Conservation (phyloP, 2,329 filamentous ascomycete species). For the Hyphodiscus sp. region DNA sequence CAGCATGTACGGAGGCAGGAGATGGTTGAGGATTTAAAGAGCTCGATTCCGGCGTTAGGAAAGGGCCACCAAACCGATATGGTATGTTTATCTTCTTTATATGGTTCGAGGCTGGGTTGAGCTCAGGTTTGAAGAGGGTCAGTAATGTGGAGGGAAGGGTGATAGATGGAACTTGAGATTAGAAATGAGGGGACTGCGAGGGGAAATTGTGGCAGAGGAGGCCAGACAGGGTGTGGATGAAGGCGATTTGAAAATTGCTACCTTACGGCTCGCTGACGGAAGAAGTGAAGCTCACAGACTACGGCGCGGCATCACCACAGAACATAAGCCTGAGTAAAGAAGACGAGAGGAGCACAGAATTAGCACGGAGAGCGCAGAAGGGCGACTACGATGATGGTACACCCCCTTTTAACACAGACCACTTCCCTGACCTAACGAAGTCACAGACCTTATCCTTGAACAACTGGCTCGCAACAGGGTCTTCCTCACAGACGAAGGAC, state of each 20-base stretch:
- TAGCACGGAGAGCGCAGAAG: conserved; percentile 53
- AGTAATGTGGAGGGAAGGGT: not conserved
- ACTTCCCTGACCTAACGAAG: no score
- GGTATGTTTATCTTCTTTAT: conserved; percentile 27
- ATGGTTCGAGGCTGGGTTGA: not conserved
- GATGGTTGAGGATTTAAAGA: conserved; percentile 50
- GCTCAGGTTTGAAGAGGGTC: not conserved
- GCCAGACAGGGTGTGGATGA: no score
- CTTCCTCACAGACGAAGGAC: conserved; percentile 77
- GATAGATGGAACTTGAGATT: not conserved
- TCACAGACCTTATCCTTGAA: conserved; percentile 79
- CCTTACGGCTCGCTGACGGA: conserved; percentile 36
- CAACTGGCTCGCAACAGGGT: conserved; percentile 90
- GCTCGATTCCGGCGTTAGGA: conserved; percentile 45
- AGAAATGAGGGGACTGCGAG: not conserved
- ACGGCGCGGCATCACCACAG: conserved; percentile 33
- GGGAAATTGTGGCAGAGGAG: no score
- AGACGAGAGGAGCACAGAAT: conserved; percentile 50
- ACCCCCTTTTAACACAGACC: not conserved
- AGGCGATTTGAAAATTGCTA: not conserved
- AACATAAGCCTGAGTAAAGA: conserved; percentile 43
- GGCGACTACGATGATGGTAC: conserved; percentile 56
- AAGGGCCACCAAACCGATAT: conserved; percentile 31
- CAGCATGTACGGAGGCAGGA: conserved; percentile 52
- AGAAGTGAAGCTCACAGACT: conserved; percentile 42